Evolutionary conservation across 768 basidiomycete species (phyloP).

Genomic region (Neoboletus subvelutipes): DNA sequence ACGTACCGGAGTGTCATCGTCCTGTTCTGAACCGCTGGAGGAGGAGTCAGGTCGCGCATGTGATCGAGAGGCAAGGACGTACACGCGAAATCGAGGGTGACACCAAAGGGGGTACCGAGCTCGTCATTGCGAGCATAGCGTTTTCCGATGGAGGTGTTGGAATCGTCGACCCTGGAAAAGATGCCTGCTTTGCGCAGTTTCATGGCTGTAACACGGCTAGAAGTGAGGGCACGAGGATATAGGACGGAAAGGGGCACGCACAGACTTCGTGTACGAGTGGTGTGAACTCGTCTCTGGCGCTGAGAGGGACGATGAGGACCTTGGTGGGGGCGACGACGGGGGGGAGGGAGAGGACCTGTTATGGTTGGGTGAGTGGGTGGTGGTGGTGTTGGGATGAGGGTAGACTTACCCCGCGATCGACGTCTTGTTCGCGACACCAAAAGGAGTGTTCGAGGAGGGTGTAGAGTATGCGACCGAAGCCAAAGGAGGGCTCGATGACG

Average conservation of each 20-base stretch:
- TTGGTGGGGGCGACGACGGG: conserved; percentile 92
- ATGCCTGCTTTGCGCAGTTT: conserved; percentile 88
- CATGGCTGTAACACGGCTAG: conserved; percentile 49
- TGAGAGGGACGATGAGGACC: conserved; percentile 93
- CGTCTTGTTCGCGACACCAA: conserved; percentile 92
- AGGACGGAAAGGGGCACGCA: conserved; percentile 43
- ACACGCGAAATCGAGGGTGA: conserved; percentile 96
- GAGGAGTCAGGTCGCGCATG: not conserved
- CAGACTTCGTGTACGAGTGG: conserved; percentile 88
- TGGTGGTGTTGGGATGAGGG: conserved; percentile 5
- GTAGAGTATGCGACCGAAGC: conserved; percentile 94
- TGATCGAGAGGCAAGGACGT: not conserved
- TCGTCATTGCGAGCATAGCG: conserved; percentile 98
- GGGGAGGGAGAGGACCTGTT: conserved; percentile 88
- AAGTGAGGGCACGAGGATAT: not conserved
- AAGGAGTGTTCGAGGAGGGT: conserved; percentile 92
- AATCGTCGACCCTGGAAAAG: conserved; percentile 94
- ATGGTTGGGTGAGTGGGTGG: not conserved
- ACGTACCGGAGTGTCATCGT: conserved; percentile 92
- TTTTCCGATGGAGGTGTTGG: conserved; percentile 91
- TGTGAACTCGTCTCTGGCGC: conserved; percentile 78
- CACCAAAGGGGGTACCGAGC: conserved; percentile 94
- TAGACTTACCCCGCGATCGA: conserved; percentile 75
- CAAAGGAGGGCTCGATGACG: conserved; percentile 98
- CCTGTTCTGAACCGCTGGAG: conserved; percentile 78